These are phyloP conservation scores for Arachis stenosperma DNA, from an alignment of 306 rosid genomes.

Conservation along the genomic window DNA sequence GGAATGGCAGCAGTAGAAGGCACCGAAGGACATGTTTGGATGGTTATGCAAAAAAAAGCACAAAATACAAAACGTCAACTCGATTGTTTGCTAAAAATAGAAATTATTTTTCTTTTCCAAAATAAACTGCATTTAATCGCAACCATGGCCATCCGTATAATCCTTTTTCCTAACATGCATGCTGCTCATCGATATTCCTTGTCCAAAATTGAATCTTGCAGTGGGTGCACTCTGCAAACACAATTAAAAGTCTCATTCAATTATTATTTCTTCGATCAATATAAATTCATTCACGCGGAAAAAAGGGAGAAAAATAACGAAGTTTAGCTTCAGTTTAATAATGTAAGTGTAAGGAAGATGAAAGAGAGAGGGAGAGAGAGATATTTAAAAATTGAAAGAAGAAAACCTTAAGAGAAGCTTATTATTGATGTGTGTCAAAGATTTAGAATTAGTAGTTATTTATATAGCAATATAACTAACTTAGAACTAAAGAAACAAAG, in stretches of 20 bases:
- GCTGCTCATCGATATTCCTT: constrained; percentile 1
- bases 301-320: neutral
- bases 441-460: no score
- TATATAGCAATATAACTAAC: no score
- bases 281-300: neutral
- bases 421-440: no score
- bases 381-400: no score
- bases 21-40: neutral
- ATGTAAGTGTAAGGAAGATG: no score
- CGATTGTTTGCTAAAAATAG: neutral
- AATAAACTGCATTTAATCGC: neutral
- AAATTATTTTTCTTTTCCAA: neutral
- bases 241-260: neutral
- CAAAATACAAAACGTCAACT: constrained; percentile 21
- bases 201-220: constrained; percentile 17
- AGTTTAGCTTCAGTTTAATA: no score
- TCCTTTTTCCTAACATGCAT: neutral
- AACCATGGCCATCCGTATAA: constrained; percentile 2
- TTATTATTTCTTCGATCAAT: constrained; percentile 5
- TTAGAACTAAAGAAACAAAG: no score
- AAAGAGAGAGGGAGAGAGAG: no score
- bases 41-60: constrained; percentile 4
- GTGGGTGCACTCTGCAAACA: neutral
- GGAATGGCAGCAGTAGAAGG: no score
- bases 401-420: no score